These are phyloP conservation scores for Kondoa malvinella DNA, from an alignment of 768 basidiomycete species.

Conservation along the genomic window DNA sequence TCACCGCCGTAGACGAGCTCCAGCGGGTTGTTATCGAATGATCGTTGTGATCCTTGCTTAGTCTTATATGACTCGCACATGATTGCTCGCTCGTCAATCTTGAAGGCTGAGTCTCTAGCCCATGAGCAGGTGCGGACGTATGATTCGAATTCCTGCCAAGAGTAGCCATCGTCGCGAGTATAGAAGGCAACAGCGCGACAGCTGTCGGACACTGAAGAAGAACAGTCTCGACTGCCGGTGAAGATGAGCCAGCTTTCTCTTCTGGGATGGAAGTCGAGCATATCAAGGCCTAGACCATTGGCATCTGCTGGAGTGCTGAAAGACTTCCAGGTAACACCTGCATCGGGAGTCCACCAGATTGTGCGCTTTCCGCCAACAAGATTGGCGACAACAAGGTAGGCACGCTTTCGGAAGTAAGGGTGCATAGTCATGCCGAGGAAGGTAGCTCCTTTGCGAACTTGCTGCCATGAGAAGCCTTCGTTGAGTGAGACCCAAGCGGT, in stretches of 20 bases:
- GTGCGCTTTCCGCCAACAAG: conserved; percentile 29
- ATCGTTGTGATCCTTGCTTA: conserved; percentile 61
- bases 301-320: conserved; percentile 50
- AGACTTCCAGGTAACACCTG: conserved; percentile 52
- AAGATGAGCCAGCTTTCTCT: conserved; percentile 70
- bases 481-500: conserved; percentile 86
- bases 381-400: conserved; percentile 67
- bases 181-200: conserved; percentile 66
- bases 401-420: conserved; percentile 56
- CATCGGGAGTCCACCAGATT: conserved; percentile 68
- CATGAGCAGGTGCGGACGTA: conserved; percentile 87
- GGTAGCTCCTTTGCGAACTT: conserved; percentile 40
- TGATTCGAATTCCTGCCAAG: conserved; percentile 58
- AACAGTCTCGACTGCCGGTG: conserved; percentile 61
- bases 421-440: conserved; percentile 82
- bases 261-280: conserved; percentile 70
- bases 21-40: conserved; percentile 47
- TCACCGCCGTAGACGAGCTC: conserved; percentile 60
- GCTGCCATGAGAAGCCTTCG: conserved; percentile 82
- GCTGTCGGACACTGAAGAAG: conserved; percentile 33
- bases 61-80: conserved; percentile 72
- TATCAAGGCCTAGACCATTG: conserved; percentile 57
- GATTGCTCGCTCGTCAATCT: conserved; percentile 70
- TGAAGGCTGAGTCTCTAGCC: conserved; percentile 61
- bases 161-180: conserved; percentile 55